Evolutionary conservation across 345 rosid genomes (phyloP).

Genomic region (Rhizophora mangle): DNA sequence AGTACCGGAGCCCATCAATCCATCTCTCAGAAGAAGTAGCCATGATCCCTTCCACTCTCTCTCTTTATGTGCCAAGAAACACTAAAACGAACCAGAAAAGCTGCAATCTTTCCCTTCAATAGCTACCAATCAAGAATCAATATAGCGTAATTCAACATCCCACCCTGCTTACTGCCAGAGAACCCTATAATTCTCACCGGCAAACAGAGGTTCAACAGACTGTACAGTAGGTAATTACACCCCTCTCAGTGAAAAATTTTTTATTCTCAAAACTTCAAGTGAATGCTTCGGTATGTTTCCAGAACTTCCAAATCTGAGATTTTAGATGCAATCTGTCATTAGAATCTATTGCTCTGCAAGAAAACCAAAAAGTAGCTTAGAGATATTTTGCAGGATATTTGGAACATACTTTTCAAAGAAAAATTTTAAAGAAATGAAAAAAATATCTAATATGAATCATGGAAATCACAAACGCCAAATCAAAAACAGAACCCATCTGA

Average conservation of each 20-base stretch:
- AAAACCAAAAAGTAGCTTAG: background rate
- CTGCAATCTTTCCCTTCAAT: conserved; percentile 4
- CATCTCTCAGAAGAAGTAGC: conserved; percentile 78
- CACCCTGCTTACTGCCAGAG: conserved; percentile 4
- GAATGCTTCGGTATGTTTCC: background rate
- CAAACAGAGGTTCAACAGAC: background rate
- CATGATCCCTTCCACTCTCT: conserved; percentile 28
- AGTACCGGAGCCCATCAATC: conserved; percentile 88
- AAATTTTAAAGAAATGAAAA: too few species aligned
- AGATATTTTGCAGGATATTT: too few species aligned
- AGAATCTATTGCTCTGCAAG: background rate
- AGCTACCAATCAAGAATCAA: conserved; percentile 51
- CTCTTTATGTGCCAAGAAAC: background rate
- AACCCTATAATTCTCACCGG: conserved; percentile 7
- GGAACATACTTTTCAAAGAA: too few species aligned
- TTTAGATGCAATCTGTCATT: background rate
- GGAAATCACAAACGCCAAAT: background rate
- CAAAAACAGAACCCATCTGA: background rate
- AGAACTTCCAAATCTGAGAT: conserved; percentile 3
- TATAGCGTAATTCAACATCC: conserved; percentile 49
- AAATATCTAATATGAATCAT: background rate
- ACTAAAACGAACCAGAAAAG: background rate
- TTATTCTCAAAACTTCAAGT: background rate
- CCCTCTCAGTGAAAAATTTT: background rate
- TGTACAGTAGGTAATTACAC: background rate